Evolutionary conservation across 78 protist genomes (phyloP).

Genomic region (Dictyostelium firmibasis): DNA sequence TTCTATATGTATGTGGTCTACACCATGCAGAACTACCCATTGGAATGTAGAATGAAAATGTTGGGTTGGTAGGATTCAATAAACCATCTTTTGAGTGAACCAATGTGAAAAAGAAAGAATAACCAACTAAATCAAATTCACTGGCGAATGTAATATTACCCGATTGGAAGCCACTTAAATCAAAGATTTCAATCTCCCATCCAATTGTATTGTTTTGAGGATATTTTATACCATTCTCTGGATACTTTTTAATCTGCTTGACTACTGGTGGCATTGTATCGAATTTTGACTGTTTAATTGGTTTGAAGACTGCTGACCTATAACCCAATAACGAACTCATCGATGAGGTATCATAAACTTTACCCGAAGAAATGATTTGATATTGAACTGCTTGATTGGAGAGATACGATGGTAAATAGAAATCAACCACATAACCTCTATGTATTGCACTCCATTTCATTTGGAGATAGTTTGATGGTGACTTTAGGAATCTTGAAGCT

Average conservation of each 20-base stretch:
- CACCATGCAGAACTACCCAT: background rate
- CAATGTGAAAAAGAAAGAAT: background rate
- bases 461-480: background rate
- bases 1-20: background rate
- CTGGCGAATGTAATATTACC: background rate
- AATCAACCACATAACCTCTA: background rate
- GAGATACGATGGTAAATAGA: background rate
- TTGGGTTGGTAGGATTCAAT: background rate
- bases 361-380: background rate
- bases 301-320: background rate
- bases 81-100: background rate
- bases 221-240: background rate
- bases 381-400: background rate
- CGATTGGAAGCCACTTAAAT: background rate
- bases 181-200: conserved; percentile 1
- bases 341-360: background rate
- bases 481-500: background rate
- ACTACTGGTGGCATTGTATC: conserved; percentile 20
- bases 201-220: background rate
- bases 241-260: background rate
- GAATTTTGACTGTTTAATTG: background rate
- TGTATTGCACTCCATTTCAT: background rate
- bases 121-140: background rate
- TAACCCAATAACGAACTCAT: background rate
- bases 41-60: background rate